Evolutionary conservation across 768 basidiomycete genomes (phyloP).

Genomic region (Lactifluus echinatus): DNA sequence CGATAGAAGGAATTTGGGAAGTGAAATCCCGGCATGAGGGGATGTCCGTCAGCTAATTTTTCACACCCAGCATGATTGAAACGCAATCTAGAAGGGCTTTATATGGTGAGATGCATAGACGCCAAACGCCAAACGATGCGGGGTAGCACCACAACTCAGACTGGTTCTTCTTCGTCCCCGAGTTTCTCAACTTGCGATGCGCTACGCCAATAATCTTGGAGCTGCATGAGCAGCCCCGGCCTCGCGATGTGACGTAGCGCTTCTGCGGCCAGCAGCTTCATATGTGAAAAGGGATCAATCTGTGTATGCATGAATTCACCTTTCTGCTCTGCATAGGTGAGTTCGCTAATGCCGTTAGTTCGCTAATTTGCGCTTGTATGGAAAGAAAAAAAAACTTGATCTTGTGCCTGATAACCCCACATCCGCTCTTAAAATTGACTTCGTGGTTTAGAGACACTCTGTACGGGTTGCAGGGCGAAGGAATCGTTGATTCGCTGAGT

Average conservation of each 20-base stretch:
- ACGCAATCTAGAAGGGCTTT: conserved; percentile 4
- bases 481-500: background rate
- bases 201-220: background rate
- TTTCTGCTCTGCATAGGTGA: background rate
- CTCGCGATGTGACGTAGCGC: background rate
- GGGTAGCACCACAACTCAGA: background rate
- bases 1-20: conserved; percentile 10
- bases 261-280: background rate
- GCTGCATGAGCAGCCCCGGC: background rate
- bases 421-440: background rate
- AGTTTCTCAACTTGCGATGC: background rate
- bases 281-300: background rate
- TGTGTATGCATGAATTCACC: background rate
- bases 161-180: background rate
- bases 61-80: conserved; percentile 18
- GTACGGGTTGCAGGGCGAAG: background rate
- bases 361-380: conserved; percentile 3
- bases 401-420: background rate
- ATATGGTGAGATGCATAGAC: conserved; percentile 11
- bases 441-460: background rate
- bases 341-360: background rate
- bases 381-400: conserved; percentile 2
- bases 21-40: conserved; percentile 6
- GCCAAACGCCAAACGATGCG: conserved; percentile 13
- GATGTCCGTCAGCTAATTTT: conserved; percentile 14